Conservation (phyloP, 805 yeast genomes). For the Pichia paraexigua region DNA sequence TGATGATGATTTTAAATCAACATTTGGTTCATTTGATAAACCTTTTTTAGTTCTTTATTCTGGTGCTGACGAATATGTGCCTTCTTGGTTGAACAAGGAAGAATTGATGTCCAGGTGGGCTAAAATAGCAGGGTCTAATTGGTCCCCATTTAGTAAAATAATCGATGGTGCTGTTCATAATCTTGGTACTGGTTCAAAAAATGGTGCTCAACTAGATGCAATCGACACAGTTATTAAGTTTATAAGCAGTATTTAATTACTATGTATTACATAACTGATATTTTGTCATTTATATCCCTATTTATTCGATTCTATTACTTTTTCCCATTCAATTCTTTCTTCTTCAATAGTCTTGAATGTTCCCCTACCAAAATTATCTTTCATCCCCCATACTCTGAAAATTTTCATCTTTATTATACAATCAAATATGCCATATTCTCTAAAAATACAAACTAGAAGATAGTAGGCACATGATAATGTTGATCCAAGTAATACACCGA, state of each 20-base stretch:
- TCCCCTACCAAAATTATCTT: slow-evolving; percentile 42
- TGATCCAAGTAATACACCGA: slow-evolving; percentile 62
- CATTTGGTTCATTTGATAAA: slow-evolving; percentile 49
- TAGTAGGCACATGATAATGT: slow-evolving; percentile 54
- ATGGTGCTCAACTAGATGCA: slow-evolving; percentile 11
- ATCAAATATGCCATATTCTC: slow-evolving; percentile 62
- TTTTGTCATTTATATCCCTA: slow-evolving; percentile 15
- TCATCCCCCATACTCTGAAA: slow-evolving; percentile 42
- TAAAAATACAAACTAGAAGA: slow-evolving; percentile 38
- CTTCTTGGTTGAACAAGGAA: slow-evolving; percentile 40
- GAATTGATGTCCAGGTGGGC: slow-evolving; percentile 44
- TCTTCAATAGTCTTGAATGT: slow-evolving; percentile 11
- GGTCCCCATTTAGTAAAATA: slow-evolving; percentile 50
- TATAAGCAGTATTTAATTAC: slow-evolving; percentile 1
- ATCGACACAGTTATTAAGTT: slow-evolving; percentile 11
- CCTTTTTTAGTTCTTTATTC: slow-evolving; percentile 50
- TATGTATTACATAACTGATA: not conserved
- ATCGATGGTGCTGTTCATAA: slow-evolving; percentile 54
- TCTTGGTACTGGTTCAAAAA: slow-evolving; percentile 35
- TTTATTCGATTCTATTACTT: not conserved
- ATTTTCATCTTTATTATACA: slow-evolving; percentile 57
- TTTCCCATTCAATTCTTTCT: slow-evolving; percentile 23
- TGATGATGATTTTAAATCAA: slow-evolving; percentile 30
- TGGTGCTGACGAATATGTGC: slow-evolving; percentile 59
- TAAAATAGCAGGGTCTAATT: slow-evolving; percentile 32